phyloP scores from a whole-genome alignment of 345 rosid genomes.

The Eucalyptus urophylla region DNA sequence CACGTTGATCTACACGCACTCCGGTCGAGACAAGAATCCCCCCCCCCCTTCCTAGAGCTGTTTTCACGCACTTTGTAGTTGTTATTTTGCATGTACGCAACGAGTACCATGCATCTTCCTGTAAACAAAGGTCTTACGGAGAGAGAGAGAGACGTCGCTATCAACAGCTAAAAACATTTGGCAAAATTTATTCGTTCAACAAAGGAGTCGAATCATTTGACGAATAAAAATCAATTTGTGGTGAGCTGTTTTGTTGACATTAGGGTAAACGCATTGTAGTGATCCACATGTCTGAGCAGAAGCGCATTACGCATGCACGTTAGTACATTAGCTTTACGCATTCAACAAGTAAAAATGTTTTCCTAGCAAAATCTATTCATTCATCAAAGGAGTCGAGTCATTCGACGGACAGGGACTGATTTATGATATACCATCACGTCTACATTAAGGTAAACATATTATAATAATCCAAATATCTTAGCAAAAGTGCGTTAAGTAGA shows the following conservation, averaged over 20 bases:
- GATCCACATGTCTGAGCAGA: neutral
- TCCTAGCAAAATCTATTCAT: too few species aligned
- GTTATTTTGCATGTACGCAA: neutral
- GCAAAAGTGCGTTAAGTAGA: too few species aligned
- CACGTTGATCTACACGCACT: neutral
- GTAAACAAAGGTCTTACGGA: neutral
- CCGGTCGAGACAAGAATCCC: neutral
- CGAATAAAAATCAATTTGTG: neutral
- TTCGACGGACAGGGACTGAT: too few species aligned
- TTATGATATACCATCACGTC: fast-evolving
- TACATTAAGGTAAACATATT: too few species aligned
- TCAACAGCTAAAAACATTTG: neutral
- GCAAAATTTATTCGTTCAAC: neutral
- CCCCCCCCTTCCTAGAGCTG: neutral
- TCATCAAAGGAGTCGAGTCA: too few species aligned
- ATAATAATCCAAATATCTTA: neutral
- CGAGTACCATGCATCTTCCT: neutral
- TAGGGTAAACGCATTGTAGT: neutral
- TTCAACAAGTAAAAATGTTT: too few species aligned
- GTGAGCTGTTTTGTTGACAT: neutral
- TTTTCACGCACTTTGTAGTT: neutral
- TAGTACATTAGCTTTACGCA: too few species aligned
- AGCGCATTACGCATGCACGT: neutral
- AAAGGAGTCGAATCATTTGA: neutral
- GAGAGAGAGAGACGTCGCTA: neutral